Base-by-base conservation (phyloP, 768 basidiomycete genomes). In the Pisolithus albus region DNA sequence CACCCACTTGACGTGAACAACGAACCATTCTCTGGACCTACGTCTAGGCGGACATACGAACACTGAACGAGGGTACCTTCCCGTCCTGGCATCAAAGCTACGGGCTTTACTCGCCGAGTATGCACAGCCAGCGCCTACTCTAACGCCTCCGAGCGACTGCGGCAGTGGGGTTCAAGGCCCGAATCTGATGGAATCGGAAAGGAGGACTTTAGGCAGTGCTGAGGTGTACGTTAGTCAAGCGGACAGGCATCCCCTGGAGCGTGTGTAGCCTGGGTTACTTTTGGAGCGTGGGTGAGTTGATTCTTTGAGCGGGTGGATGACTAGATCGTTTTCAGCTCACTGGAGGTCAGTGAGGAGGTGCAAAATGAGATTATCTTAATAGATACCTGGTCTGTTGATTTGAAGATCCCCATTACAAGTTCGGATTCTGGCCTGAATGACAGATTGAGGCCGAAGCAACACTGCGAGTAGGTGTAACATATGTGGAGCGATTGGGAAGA, bases 61-160 rank as follows among this genome's bases (percentile, higher is more conserved):
- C 69, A 94, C 94, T 41, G 95, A 98, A 71, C 87, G 94, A 30
- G 92, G 92, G 0, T 97, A 91, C 70, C 84, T 98, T 50, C 80
- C 84, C 16, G 72, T 81, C 21, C 78, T 97, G 30, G 83, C 84
- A 37, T 67, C 72, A 11, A 84, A 81, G 68, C 73, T 97, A 62
- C 45, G 79, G 84, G 64, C 70, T 88, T 53, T 67, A 59, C 61
- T 67, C 55, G 10, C 58, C 24, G 64, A 61, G 59, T 60, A 68
- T 59, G 63, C 57, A 37, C 65, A 68, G 30, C 21, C 50, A 43
- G 15, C 13, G 13, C 15, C 34, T 15, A 5, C 34, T 11, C 4
- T 11, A 5, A 34, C 13, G 34, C 13, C 13, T 34, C 4, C 15
- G 34, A 15, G 34, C 34, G 34, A 15, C 34, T 5, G 13, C 5